phyloP scores from a whole-genome alignment of 2,329 filamentous ascomycete genomes.

The Knufia fluminis region DNA sequence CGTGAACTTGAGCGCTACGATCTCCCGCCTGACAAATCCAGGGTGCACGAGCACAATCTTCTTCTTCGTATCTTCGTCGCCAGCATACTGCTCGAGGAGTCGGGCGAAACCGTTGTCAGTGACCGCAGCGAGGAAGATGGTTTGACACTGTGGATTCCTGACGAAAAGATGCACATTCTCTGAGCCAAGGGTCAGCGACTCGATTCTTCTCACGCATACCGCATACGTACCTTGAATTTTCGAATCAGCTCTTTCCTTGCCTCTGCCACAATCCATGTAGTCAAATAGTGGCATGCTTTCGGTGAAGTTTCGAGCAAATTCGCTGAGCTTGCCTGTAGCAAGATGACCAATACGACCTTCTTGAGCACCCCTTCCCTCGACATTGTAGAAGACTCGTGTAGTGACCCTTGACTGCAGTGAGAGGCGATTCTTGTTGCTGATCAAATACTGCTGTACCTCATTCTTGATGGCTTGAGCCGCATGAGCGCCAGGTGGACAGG shows the following conservation, averaged over 20 bases:
- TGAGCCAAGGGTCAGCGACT: slow-evolving; percentile 4
- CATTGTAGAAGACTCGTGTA: slow-evolving; percentile 19
- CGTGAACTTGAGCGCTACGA: slow-evolving; percentile 4
- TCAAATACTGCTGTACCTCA: slow-evolving; percentile 18
- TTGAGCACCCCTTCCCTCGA: background rate
- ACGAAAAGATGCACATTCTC: slow-evolving; percentile 21
- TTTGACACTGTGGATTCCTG: slow-evolving; percentile 18
- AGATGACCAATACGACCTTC: background rate
- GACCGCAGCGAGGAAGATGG: slow-evolving; percentile 19
- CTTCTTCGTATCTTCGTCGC: slow-evolving; percentile 12
- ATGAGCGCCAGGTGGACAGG: slow-evolving; percentile 11
- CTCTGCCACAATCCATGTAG: slow-evolving; percentile 18
- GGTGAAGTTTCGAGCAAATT: slow-evolving; percentile 18
- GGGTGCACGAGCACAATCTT: slow-evolving; percentile 20
- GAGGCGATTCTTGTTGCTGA: slow-evolving; percentile 12
- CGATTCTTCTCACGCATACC: background rate
- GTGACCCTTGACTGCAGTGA: slow-evolving; percentile 15
- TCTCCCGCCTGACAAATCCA: slow-evolving; percentile 15
- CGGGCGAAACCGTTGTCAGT: slow-evolving; percentile 20
- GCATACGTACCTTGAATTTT: slow-evolving; percentile 19
- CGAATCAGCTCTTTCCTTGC: slow-evolving; percentile 22
- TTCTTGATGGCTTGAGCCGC: slow-evolving; percentile 16
- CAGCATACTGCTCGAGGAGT: slow-evolving; percentile 20
- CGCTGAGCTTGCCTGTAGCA: slow-evolving; percentile 3
- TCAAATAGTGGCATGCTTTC: slow-evolving; percentile 21